Percentiles rank a stretch among this genome's conserved stretches.
Conservation (phyloP, 345 rosid species). For the Trapa incisa region DNA sequence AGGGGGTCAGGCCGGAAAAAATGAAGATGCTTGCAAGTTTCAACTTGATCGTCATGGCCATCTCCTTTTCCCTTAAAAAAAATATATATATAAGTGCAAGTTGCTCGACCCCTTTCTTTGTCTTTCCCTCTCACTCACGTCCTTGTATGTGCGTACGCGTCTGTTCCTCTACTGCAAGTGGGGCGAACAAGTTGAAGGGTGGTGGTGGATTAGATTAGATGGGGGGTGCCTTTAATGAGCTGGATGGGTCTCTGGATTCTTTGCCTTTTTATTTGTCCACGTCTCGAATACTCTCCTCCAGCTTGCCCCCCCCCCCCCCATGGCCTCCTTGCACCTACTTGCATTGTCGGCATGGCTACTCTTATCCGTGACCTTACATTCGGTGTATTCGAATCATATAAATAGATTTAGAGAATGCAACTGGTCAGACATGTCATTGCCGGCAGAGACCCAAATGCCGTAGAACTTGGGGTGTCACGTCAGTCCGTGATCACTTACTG, state of each 20-base stretch:
- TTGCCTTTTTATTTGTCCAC: background rate
- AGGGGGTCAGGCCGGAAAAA: no score
- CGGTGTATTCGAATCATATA: no score
- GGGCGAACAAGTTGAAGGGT: conserved; percentile 2
- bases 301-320: background rate
- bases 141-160: background rate
- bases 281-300: background rate
- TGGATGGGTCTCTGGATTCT: background rate
- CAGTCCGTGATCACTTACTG: no score
- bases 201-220: background rate
- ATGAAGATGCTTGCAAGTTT: conserved; percentile 6
- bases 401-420: no score
- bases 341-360: background rate
- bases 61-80: conserved; percentile 6
- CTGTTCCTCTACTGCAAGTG: background rate
- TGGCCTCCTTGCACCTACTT: background rate
- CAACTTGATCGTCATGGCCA: background rate
- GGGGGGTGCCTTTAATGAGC: background rate
- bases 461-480: no score
- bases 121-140: background rate
- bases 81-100: conserved; percentile 1
- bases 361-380: no score
- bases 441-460: no score
- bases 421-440: no score
- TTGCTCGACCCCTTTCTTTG: conserved; percentile 1